Base-by-base conservation (phyloP, 1,284 basidiomycete genomes). In the Malassezia globosa region DNA sequence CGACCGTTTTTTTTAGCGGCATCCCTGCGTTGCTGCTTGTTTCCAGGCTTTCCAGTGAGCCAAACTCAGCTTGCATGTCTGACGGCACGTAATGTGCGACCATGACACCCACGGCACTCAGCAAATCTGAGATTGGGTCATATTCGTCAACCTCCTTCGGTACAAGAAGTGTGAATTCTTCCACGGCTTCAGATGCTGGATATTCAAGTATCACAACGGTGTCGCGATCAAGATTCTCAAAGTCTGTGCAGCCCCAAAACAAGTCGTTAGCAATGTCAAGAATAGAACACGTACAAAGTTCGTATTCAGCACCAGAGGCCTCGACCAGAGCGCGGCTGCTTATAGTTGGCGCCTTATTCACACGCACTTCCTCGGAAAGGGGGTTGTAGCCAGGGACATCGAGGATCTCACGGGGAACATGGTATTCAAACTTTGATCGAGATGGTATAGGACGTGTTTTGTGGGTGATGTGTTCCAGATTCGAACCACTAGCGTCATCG, bases 81-180 rank as follows among this genome's bases (percentile, higher is more conserved):
- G 43, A 37, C 1, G 60, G 56, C 23, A 69, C 47, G 34, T 63
- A 69, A 48, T 60, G 49, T 2, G 58, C 54, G 4, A 57, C 66
- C 34, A 69, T 66, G 19, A 54, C 55, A 4, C 56, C 39, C 3
- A 70, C 63, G 5, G 60, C 54, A 1, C 60, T 54, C 2, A 70
- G 56, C 0, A 70, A 55, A 42, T 70, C 68, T 26, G 64, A 57
- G 18, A 70, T 39, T 6, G 68, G 68, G 29, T 70, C 68, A 42
- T 70, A 70, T 42, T 70, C 68, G 45, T 70, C 66, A 2, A 46
- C 22, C 31, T 64, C 61, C 18, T 58, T 56, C n/a, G 68, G 64
- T 0, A 64, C 64, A 3, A 69, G 44, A 13, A 70, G 56, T 16
- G 58, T 34, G 47, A 62, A 62, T 26, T 59, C 54, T 47, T 69